phyloP scores from a whole-genome alignment of 225 moss, liverwort and hornwort species.

The Straminergon stramineum region DNA sequence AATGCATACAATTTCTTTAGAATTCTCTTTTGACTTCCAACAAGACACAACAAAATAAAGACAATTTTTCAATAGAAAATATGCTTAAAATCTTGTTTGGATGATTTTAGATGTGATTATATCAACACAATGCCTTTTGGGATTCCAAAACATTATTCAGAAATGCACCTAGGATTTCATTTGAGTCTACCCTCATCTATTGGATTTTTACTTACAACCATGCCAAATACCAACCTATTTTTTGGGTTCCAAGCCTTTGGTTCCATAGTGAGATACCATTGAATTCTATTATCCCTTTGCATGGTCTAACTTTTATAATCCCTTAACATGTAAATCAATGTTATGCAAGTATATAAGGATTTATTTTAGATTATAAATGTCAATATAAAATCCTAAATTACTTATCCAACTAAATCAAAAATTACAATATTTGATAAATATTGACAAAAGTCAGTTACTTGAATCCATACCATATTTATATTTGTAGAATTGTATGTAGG shows the following conservation, averaged over 20 bases:
- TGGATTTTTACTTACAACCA: neutral
- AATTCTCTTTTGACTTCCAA: neutral
- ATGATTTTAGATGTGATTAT: too few relatives aligned
- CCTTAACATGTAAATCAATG: neutral
- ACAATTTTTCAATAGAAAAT: neutral
- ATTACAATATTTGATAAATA: neutral
- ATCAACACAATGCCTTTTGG: fast-evolving
- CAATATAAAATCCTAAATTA: neutral
- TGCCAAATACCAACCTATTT: neutral
- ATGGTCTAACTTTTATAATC: neutral
- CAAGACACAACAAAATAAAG: too few relatives aligned
- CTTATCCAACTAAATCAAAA: neutral
- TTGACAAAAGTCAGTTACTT: too few relatives aligned
- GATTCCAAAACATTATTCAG: neutral
- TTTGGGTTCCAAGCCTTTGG: fast-evolving
- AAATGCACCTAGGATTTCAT: neutral
- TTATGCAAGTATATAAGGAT: neutral
- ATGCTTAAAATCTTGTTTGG: neutral
- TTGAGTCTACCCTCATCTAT: too few relatives aligned
- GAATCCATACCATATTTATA: neutral
- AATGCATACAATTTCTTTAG: neutral
- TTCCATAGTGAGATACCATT: neutral
- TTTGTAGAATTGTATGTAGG: too few relatives aligned
- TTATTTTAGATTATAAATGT: neutral
- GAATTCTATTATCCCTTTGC: neutral